Base-by-base conservation (phyloP, 2,329 filamentous ascomycete species). In the Paraconiothyrium brasiliense region DNA sequence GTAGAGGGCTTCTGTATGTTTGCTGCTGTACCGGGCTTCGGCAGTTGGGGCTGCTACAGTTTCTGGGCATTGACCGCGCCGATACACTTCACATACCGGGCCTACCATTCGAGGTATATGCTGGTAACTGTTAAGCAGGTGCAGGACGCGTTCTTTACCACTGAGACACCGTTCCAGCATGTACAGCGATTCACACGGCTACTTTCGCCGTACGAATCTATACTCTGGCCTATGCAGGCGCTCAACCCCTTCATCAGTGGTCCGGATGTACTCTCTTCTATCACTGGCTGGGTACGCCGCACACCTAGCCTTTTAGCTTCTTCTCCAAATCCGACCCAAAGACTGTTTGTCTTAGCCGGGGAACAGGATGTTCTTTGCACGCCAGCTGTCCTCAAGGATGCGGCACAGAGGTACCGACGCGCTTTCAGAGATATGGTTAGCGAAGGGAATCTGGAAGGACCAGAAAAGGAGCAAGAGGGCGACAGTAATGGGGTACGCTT, bases 191-290 rank as follows among this genome's bases (percentile, higher is more conserved):
- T 87, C 56, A 80, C 83, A 65, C 66, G 69, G 1, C 76, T 78
- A 3, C 76, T 84, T 60, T 79, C 78, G 30, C 77, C 79, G 3
- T 88, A 85, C 63, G 85, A 87, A 67, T 84, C 80, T 63, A 84
- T 84, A 68, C 67, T 81, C 35, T 87, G 84, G 85, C 81, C 84
- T 0, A 59, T 84, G 39, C 82, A 82, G 55, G 84, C 85, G 76
- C 77, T 84, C 60, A 72, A 77, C 2, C 60, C 67, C 2, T 85
- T 86, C 63, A 77, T 81, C 10, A 77, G 79, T 14, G 77, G 79
- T 0, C 60, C 72, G 39, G 79, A 75, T 16, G 72, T 86, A 1
- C 60, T 86, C 2, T 64, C 61, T 8, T 80, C 76, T 3, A 75
- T 79, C 47, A 65, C 59, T 4, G 62, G 69, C 16, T 78, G 75